Evolutionary conservation across 306 rosid species (phyloP), one percentile per base, ranked within the genome.

Genomic region (Hylodesmum podocarpum): DNA sequence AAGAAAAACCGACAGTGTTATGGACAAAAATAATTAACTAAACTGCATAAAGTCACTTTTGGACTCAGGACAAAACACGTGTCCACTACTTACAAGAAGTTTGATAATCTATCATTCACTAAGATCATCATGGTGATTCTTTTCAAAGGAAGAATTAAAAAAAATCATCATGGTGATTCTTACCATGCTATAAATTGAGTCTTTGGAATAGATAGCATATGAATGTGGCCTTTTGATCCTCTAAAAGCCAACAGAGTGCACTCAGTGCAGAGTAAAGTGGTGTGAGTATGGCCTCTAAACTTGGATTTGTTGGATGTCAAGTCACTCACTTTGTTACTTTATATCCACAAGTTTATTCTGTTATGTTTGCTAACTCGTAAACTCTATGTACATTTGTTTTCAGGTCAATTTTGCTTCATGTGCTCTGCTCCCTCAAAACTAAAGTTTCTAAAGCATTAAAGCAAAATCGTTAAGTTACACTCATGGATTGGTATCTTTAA

Each of bases 41-140:
- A 55, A 15, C 13, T n/a, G 36, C 29, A 49, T 64, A 66, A 76
- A 84, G 82, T 22, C 22, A 51, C 81, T 77, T 81, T 81, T 40
- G 10, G 53, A 19, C 28, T 21, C 6, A 18, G 73, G 82, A 82
- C 81, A 69, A 41, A 74, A 47, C 66, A 18, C 64, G 9, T 12
- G 47, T 18, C 76, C 85, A 68, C 76, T 36, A 44, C 13, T 19
- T 8, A 34, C 54, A 0, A 36, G 63, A 66, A 24, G 79, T 22
- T 6, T 40, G 31, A 25, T 12, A 6, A 46, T 59, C 10, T 41
- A 59, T 65, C 40, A 47, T 46, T 9, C 8, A 21, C 21, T 27
- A 58, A 63, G 34, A 47, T 47, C 61, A 83, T 79, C 53, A 46
- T 70, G 66, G 66, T 70, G 59, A 3, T 64, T 47, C 33, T 79